These are phyloP conservation scores for Viridothelium virens DNA, from an alignment of 495 filamentous ascomycete genomes.

Conservation along the genomic window DNA sequence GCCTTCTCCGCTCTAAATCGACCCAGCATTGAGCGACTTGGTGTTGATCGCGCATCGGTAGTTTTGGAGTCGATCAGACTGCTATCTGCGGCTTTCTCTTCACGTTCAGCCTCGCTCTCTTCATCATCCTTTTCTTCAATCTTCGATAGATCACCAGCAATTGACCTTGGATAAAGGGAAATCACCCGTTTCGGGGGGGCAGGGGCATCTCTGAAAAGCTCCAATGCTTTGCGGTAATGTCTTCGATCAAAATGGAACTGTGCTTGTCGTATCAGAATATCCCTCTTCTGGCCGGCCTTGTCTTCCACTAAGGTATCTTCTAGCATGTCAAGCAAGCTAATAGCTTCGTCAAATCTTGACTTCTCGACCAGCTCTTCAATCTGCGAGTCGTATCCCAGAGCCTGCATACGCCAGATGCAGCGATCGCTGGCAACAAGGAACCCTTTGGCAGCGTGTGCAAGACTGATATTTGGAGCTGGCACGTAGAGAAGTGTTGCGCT, in stretches of 20 bases:
- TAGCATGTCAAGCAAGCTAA: constrained; percentile 78
- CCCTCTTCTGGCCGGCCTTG: constrained; percentile 68
- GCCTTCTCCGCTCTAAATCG: constrained; percentile 48
- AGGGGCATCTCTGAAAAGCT: constrained; percentile 80
- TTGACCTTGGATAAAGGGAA: constrained; percentile 69
- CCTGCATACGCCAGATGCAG: constrained; percentile 89
- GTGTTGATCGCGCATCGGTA: constrained; percentile 26
- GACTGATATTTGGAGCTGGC: constrained; percentile 83
- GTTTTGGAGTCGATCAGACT: constrained; percentile 29
- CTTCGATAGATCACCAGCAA: constrained; percentile 72
- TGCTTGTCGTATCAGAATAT: constrained; percentile 85
- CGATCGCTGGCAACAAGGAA: constrained; percentile 86
- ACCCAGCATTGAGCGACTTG: constrained; percentile 34
- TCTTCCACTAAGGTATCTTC: constrained; percentile 85
- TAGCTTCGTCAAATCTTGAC: constrained; percentile 79
- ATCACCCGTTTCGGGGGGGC: constrained; percentile 88
- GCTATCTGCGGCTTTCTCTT: constrained; percentile 34
- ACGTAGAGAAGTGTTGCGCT: constrained; percentile 79
- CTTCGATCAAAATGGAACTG: constrained; percentile 70
- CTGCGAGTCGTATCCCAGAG: constrained; percentile 87
- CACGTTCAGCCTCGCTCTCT: constrained; percentile 40
- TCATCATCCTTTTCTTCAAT: constrained; percentile 32
- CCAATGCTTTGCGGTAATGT: constrained; percentile 82
- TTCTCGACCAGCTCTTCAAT: constrained; percentile 74
- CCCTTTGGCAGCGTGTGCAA: constrained; percentile 89